phyloP scores from a whole-genome alignment of 441 rosid species.

The Hypseocharis bilobata region DNA sequence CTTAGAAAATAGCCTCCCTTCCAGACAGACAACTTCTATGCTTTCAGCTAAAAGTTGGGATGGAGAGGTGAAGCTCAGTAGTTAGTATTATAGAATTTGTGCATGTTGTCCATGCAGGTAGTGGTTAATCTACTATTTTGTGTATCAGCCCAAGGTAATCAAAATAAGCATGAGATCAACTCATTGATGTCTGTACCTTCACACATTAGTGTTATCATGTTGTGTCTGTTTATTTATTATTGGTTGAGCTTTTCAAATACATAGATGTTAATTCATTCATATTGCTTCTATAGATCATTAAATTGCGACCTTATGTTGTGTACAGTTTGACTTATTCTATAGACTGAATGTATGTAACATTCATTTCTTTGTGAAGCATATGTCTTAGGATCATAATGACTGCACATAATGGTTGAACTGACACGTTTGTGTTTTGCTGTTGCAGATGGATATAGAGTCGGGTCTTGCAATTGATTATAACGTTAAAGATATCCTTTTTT shows the following conservation, averaged over 20 bases:
- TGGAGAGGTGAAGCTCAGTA: too few species aligned
- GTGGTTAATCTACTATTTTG: neutral
- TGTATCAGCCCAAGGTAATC: neutral
- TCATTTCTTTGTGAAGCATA: slow-evolving; percentile 3
- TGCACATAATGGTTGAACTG: slow-evolving; percentile 14
- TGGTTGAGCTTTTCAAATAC: neutral
- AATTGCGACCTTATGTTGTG: neutral
- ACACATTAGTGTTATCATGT: neutral
- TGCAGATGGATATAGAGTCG: slow-evolving; percentile 67
- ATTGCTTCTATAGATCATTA: neutral
- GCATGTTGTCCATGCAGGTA: neutral
- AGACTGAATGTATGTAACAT: neutral
- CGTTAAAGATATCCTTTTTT: slow-evolving; percentile 85
- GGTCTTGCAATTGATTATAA: slow-evolving; percentile 76
- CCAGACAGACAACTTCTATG: neutral
- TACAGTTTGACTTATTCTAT: neutral
- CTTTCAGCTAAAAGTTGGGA: neutral
- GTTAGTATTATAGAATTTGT: neutral
- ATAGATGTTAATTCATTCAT: neutral
- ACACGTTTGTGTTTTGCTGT: slow-evolving; percentile 21
- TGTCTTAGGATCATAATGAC: neutral
- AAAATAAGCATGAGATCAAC: neutral
- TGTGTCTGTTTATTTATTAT: neutral
- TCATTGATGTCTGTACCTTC: neutral
- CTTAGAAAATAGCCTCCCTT: neutral